A percentile compares a stretch with the other conserved stretches of the same genome.
These are phyloP conservation scores for Cladosporium cucumerinum DNA, from an alignment of 2,329 filamentous ascomycete genomes.

Conservation along the genomic window DNA sequence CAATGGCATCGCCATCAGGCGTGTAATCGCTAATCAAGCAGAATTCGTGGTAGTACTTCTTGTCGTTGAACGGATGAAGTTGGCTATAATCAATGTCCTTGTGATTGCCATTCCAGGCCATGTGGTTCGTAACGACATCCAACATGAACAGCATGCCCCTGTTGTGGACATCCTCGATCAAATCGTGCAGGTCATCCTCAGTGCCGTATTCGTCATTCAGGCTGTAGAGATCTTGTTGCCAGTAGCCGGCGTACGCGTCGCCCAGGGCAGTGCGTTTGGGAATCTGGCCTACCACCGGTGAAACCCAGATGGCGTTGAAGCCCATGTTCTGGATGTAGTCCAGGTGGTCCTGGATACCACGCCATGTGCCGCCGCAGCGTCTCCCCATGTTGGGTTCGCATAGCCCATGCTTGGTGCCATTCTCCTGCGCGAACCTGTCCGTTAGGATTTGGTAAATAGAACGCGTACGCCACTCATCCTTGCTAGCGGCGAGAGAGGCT, in stretches of 20 bases:
- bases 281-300: slow-evolving; percentile 44
- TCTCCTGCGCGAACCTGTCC: slow-evolving; percentile 36
- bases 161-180: slow-evolving; percentile 54
- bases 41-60: slow-evolving; percentile 58
- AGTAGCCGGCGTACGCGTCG: slow-evolving; percentile 50
- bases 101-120: slow-evolving; percentile 47
- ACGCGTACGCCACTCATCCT: slow-evolving; percentile 37
- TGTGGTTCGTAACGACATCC: slow-evolving; percentile 58
- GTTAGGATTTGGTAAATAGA: slow-evolving; percentile 42
- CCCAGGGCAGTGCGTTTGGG: slow-evolving; percentile 42
- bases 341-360: slow-evolving; percentile 40
- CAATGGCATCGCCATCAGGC: slow-evolving; percentile 40
- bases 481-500: slow-evolving; percentile 25
- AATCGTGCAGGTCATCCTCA: slow-evolving; percentile 54
- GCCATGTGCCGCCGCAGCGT: slow-evolving; percentile 42
- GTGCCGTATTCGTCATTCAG: slow-evolving; percentile 61
- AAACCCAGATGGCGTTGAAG: slow-evolving; percentile 50
- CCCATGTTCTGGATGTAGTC: slow-evolving; percentile 44
- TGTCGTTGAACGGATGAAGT: slow-evolving; percentile 54
- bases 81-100: slow-evolving; percentile 51
- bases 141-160: slow-evolving; percentile 60
- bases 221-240: slow-evolving; percentile 51
- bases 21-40: slow-evolving; percentile 54
- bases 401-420: slow-evolving; percentile 23
- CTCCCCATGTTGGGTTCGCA: slow-evolving; percentile 29